These are phyloP conservation scores for Leptographium wingfieldii DNA, from an alignment of 2,329 filamentous ascomycete species.

Conservation along the genomic window DNA sequence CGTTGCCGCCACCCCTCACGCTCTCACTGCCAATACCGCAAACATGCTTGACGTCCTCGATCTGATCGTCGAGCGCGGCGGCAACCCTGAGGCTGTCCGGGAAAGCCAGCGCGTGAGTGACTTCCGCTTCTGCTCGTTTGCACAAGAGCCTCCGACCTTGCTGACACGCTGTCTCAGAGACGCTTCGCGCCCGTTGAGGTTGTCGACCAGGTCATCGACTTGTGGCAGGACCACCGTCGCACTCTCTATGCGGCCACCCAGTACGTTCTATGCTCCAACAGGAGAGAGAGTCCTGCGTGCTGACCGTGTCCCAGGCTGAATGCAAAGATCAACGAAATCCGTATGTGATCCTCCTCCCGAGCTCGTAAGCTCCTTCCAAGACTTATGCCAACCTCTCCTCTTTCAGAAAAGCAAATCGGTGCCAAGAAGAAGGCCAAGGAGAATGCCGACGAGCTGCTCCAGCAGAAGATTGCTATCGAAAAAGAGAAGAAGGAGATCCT, in stretches of 20 bases:
- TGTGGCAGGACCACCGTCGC: conserved; percentile 76
- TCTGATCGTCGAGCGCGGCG: conserved; percentile 76
- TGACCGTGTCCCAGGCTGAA: conserved; percentile 33
- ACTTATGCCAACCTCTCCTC: not conserved
- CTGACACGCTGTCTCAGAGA: conserved; percentile 24
- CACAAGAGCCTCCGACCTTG: not conserved
- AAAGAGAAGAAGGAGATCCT: conserved; percentile 72
- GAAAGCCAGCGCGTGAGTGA: conserved; percentile 58
- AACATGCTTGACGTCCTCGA: conserved; percentile 49
- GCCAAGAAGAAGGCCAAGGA: conserved; percentile 92
- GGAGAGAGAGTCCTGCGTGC: not conserved
- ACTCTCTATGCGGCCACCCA: conserved; percentile 49
- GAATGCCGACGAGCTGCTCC: conserved; percentile 66
- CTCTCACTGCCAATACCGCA: not conserved
- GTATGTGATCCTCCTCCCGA: conserved; percentile 3
- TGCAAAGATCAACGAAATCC: conserved; percentile 63
- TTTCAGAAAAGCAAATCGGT: conserved; percentile 12
- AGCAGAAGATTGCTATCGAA: conserved; percentile 52
- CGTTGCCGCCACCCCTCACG: not conserved
- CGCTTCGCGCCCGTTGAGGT: conserved; percentile 68
- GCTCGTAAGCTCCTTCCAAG: not conserved
- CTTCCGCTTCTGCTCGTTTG: not conserved
- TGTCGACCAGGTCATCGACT: conserved; percentile 79
- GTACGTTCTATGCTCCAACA: conserved; percentile 6
- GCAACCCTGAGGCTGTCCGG: conserved; percentile 81